A percentile compares a stretch with the other conserved stretches of the same genome.
Evolutionary conservation across 2,329 filamentous ascomycete species (phyloP).

Genomic region (Whalleya microplaca): DNA sequence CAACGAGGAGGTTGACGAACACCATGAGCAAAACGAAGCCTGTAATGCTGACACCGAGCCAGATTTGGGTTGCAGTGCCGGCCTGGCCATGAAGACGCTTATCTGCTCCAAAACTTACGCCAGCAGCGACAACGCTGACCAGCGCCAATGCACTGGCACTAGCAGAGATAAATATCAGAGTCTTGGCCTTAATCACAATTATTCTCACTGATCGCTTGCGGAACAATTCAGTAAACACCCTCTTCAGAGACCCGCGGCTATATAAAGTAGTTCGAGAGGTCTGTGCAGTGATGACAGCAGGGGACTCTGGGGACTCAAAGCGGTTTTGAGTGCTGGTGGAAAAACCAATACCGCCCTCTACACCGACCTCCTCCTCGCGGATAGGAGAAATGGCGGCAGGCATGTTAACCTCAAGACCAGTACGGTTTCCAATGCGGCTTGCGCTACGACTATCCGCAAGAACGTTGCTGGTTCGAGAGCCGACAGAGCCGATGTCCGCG

Average conservation of each 20-base stretch:
- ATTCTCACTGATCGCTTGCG: no score
- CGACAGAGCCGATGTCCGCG: background rate
- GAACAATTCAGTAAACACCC: no score
- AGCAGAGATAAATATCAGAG: no score
- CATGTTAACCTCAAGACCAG: background rate
- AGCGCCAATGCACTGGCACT: no score
- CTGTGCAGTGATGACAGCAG: no score
- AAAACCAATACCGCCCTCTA: background rate
- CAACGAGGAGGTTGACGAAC: background rate
- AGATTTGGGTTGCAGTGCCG: no score
- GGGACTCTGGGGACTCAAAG: background rate
- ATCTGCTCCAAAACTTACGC: no score
- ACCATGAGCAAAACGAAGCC: background rate
- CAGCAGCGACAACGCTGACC: no score
- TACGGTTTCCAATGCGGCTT: background rate
- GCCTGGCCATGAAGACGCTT: no score
- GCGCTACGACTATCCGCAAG: background rate
- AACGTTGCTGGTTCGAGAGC: background rate
- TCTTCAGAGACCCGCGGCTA: no score
- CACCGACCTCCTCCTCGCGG: background rate
- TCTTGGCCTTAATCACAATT: no score
- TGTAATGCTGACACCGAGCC: background rate
- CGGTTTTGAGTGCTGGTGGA: background rate
- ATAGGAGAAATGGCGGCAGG: background rate
- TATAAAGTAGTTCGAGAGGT: no score